Base-by-base conservation (phyloP, 2,329 filamentous ascomycete genomes). In the Coleophoma eucalyptorum region DNA sequence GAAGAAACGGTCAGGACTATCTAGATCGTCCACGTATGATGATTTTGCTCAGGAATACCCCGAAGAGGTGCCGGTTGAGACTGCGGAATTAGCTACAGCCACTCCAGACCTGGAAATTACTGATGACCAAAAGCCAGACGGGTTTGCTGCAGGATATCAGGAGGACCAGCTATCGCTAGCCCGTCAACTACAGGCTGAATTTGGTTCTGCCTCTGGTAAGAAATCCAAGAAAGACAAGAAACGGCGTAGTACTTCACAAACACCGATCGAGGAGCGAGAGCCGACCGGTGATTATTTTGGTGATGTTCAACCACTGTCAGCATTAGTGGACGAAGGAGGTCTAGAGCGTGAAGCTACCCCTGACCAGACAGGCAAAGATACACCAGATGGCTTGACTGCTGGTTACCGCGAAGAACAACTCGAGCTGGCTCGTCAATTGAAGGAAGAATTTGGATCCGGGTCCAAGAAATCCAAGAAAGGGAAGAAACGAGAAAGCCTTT, bases 391-490 rank as follows among this genome's bases (percentile, higher is more conserved):
- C 8, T 49, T 58, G 44, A 52, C 49, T 26, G 57, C 57, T 33
- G 56, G 59, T 10, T 62, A 62, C 34, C 52, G 58, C 34, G 56
- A 59, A 56, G 56, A 62, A 16, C 61, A 62, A 43, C 51, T 63
- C 21, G 58, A 56, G 43, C 57, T 64, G 35, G 60, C 60, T 31
- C 56, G 59, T 16, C 61, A 62, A 54, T 43, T 62, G 40, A 53
- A 61, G 49, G 57, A 56, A 38, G 62, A 64, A 40, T 62, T 63
- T 47, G 55, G 50, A 18, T 52, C 49, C 4, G 44, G 49, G 2
- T 67, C 65, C 55, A 68, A 63, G 51, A 72, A 69, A 55, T 61
- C 64, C 18, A 67, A 68, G 48, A 67, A 66, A 45, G 59, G 61
- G 6, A 72, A 65, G 63, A 70, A 57, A 47, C 62, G 59, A 40